These are phyloP conservation scores for Trichoderma polysporum DNA, from an alignment of 2,329 filamentous ascomycete genomes.

Conservation along the genomic window DNA sequence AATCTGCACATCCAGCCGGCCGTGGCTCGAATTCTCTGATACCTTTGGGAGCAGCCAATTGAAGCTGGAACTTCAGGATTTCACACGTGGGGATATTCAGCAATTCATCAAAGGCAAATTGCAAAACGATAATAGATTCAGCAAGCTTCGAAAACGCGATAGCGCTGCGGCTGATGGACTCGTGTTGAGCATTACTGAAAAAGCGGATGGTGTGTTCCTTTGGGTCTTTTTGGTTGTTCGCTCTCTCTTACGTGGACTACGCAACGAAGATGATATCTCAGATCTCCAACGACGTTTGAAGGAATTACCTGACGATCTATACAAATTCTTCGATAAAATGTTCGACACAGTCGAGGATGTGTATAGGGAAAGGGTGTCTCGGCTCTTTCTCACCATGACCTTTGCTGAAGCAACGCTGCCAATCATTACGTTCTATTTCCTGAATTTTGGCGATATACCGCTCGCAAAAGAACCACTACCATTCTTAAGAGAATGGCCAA, in stretches of 20 bases:
- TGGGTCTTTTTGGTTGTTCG: conserved; percentile 26
- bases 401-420: neutral
- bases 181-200: conserved; percentile 4
- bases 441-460: neutral
- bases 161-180: neutral
- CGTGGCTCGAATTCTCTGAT: conserved; percentile 19
- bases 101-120: conserved; percentile 8
- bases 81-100: conserved; percentile 22
- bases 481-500: neutral
- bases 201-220: conserved; percentile 25
- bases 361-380: neutral
- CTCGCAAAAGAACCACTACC: neutral
- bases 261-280: neutral
- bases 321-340: conserved; percentile 19
- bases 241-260: conserved; percentile 9
- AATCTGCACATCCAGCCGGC: conserved; percentile 24
- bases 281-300: conserved; percentile 15
- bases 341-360: neutral
- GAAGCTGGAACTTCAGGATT: conserved; percentile 23
- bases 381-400: conserved; percentile 12
- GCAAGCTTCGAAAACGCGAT: neutral
- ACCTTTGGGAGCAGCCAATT: neutral
- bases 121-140: conserved; percentile 7
- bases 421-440: conserved; percentile 7
- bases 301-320: conserved; percentile 20